phyloP scores from a whole-genome alignment of 75 land plant species.

The Ceratopteris richardii region DNA sequence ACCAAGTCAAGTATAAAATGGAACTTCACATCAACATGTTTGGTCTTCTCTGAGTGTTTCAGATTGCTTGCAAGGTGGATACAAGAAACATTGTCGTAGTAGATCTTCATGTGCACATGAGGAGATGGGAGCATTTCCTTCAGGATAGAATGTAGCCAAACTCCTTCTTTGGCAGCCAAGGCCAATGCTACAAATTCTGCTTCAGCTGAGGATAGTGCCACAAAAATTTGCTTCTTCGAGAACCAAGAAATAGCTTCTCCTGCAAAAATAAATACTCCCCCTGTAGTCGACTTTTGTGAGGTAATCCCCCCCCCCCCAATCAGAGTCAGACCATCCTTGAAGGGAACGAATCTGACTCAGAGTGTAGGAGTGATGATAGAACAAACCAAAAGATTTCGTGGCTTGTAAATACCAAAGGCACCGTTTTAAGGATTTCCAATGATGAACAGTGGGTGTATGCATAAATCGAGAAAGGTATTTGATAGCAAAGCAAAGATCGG shows the following conservation, averaged over 20 bases:
- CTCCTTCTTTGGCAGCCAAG: not conserved
- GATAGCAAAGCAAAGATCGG: no score
- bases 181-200: conserved; percentile 10
- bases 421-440: conserved; percentile 11
- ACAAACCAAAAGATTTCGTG: not conserved
- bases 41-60: conserved; percentile 1
- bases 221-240: no score
- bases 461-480: conserved; percentile 8
- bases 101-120: not conserved
- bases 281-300: conserved; percentile 6
- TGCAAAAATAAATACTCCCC: conserved; percentile 8
- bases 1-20: not conserved
- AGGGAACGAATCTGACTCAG: not conserved
- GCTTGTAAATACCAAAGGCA: no score
- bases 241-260: no score
- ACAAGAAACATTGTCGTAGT: not conserved
- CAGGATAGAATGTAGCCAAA: conserved; percentile 11
- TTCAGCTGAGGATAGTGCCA: no score
- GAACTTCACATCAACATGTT: not conserved
- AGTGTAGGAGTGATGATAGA: not conserved
- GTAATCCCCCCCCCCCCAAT: not conserved
- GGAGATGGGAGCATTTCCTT: no score
- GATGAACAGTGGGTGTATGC: conserved; percentile 4
- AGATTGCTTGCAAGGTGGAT: conserved; percentile 8
- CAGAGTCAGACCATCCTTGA: not conserved